phyloP scores from a whole-genome alignment of 208 protist species.

The Trypanosoma caninum region DNA sequence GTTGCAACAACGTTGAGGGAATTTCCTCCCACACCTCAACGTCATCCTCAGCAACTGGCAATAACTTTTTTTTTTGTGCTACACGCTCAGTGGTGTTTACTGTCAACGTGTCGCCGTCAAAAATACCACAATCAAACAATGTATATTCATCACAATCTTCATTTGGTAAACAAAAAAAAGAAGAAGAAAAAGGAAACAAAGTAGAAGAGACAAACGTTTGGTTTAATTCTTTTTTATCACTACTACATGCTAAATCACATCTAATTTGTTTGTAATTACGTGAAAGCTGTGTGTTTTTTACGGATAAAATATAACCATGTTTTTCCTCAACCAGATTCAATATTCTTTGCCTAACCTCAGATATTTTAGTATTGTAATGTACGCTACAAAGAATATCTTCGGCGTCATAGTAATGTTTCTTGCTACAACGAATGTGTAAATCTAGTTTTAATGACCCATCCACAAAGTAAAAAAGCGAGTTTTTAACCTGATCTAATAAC shows the following conservation, averaged over 20 bases:
- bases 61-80: conserved; percentile 35
- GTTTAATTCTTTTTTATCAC: neutral
- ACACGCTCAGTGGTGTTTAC: conserved; percentile 47
- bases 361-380: conserved; percentile 61
- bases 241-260: neutral
- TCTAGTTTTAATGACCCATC: conserved; percentile 55
- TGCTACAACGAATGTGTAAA: conserved; percentile 71
- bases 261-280: conserved; percentile 60
- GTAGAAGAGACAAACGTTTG: neutral
- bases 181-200: neutral
- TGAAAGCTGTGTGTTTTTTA: conserved; percentile 45
- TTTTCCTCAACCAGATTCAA: conserved; percentile 38
- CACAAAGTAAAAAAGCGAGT: conserved; percentile 42
- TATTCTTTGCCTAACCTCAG: conserved; percentile 48
- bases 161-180: neutral
- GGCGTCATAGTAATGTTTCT: conserved; percentile 72
- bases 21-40: conserved; percentile 64
- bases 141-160: conserved; percentile 35
- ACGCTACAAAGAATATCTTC: conserved; percentile 44
- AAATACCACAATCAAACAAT: conserved; percentile 63
- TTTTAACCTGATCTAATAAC: conserved; percentile 37
- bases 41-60: conserved; percentile 6
- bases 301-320: conserved; percentile 51
- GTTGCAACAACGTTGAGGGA: conserved; percentile 43
- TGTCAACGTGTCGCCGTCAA: conserved; percentile 56